Evolutionary conservation across 345 rosid genomes (phyloP), one percentile per base, ranked within the genome.

Genomic region (Raphanus sativus): DNA sequence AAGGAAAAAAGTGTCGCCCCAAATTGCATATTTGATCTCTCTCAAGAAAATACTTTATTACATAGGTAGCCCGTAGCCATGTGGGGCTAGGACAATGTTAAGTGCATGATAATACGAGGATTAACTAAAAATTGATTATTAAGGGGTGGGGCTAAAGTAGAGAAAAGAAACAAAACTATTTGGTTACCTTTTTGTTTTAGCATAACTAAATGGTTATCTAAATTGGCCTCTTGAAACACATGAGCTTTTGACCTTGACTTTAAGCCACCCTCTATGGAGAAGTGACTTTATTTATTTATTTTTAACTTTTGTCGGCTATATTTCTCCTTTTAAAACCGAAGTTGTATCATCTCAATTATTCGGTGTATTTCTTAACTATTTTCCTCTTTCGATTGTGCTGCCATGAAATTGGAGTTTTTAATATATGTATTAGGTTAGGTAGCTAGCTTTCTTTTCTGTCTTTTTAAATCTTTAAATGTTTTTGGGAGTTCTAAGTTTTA

Each of bases 31-130:
- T 73, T 73, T 6, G 45, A 38, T 38, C 50, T 36, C 26, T 36
- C 74, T 73, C 50, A 10, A 15, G 17, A 25, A 54, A 56, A 56
- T 64, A 64, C 3, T 79, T 63, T 69, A 74, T 75, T 69, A 63
- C 64, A 65, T 69, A 69, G 75, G 83, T 69, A 75, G 36, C 56
- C 58, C 65, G 15, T 69, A 69, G 83, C 75, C 83, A 80, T 80
- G 83, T 80, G 83, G 67, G 79, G 72, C 70, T 64, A 45, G 68
- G 62, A 75, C 34, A 40, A 34, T 54, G 70, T 25, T 61, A 64
- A 80, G 73, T 45, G 45, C 75, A 42, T 80, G 68, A 69, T 64
- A 63, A 80, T 64, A 75, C 75, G 76, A 80, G 79, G 68, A 80
- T 75, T 75, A 75, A 16, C 56, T 56, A 68, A 25, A 29, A 80